These are phyloP conservation scores for Apiospora kogelbergensis DNA, from an alignment of 2,329 filamentous ascomycete genomes.

Conservation along the genomic window DNA sequence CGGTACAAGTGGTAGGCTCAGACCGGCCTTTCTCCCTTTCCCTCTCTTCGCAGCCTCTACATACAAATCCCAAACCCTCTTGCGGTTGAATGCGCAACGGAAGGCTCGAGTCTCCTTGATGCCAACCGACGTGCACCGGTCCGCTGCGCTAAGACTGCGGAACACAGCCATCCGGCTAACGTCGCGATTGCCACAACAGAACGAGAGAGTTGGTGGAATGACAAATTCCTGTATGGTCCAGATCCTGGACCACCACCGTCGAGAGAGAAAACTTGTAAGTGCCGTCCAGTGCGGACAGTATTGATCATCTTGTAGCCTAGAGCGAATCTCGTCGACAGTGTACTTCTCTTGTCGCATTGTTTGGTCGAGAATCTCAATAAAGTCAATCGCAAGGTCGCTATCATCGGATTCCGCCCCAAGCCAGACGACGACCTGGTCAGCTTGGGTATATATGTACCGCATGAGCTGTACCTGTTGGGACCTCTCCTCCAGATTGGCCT, in stretches of 20 bases:
- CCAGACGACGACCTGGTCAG: slow-evolving; percentile 8
- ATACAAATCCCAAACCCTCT: too few species aligned
- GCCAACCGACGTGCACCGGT: not conserved
- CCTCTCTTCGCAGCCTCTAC: too few species aligned
- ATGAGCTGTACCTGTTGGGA: slow-evolving; percentile 11
- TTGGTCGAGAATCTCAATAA: not conserved
- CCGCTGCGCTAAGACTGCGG: too few species aligned
- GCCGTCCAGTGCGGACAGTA: not conserved
- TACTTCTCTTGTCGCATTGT: not conserved
- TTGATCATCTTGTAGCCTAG: not conserved
- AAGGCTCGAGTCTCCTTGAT: not conserved
- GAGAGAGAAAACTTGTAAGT: not conserved
- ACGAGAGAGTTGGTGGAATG: not conserved
- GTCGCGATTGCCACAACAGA: not conserved
- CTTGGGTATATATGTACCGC: slow-evolving; percentile 12
- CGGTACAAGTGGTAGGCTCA: not conserved
- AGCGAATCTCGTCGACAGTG: not conserved
- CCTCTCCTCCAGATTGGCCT: slow-evolving; percentile 6
- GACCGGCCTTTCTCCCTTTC: too few species aligned
- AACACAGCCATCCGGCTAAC: too few species aligned
- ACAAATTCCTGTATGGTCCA: not conserved
- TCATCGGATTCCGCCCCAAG: not conserved
- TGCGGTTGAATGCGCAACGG: not conserved
- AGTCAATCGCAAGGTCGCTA: not conserved
- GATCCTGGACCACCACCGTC: not conserved